Evolutionary conservation across 768 basidiomycete species (phyloP).

Genomic region (Macrolepiota albuminosa): DNA sequence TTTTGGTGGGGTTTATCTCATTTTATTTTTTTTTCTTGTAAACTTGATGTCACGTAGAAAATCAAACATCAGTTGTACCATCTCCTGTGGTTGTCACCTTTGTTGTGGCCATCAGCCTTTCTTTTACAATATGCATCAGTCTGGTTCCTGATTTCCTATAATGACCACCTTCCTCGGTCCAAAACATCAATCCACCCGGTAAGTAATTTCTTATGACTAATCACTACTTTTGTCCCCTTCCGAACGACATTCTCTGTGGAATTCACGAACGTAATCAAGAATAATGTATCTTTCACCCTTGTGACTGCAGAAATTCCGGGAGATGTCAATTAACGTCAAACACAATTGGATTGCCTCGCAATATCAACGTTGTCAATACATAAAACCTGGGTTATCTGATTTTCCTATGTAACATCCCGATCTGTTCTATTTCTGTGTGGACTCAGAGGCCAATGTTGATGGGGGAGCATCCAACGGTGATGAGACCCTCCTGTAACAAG

Average conservation of each 20-base stretch:
- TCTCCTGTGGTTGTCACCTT: too few species aligned
- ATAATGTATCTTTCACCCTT: not conserved
- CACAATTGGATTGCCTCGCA: not conserved
- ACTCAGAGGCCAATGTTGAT: not conserved
- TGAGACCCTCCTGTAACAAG: constrained; percentile 11
- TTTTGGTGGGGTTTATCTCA: too few species aligned
- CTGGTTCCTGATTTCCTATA: not conserved
- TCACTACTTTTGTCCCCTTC: not conserved
- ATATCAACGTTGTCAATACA: not conserved
- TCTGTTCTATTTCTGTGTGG: not conserved
- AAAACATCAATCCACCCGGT: not conserved
- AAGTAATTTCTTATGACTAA: not conserved
- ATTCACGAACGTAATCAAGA: not conserved
- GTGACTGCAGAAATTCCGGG: not conserved
- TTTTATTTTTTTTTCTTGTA: too few species aligned
- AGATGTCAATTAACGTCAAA: not conserved
- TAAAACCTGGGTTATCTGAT: not conserved
- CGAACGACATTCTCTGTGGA: not conserved
- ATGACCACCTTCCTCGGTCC: not conserved
- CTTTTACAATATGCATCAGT: not conserved
- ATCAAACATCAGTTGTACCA: too few species aligned
- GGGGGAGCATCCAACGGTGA: constrained; percentile 17
- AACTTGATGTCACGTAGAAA: too few species aligned
- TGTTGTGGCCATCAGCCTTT: not conserved
- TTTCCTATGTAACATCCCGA: not conserved